Conservation (phyloP, 164 flowering plant species). For the Tetrastigma voinierianum region DNA sequence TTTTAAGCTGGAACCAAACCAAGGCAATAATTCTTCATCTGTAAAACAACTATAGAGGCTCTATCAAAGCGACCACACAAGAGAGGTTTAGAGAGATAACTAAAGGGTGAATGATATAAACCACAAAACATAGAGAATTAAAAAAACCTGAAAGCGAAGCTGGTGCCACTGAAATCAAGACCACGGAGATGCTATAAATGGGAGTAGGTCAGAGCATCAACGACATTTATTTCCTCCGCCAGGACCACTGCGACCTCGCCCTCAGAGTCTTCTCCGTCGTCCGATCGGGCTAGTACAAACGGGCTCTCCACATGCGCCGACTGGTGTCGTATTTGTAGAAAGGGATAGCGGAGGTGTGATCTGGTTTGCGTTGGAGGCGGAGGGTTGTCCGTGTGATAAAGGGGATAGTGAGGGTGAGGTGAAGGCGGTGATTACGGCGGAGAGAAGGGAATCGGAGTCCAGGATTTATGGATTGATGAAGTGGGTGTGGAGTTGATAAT, state of each 20-base stretch:
- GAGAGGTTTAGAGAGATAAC: no score
- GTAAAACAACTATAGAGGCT: no score
- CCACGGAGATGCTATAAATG: no score
- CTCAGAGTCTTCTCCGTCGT: conserved; percentile 51
- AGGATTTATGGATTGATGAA: conserved; percentile 63
- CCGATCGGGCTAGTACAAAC: conserved; percentile 49
- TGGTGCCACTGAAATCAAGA: no score
- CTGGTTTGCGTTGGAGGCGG: conserved; percentile 48
- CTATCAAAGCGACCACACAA: no score
- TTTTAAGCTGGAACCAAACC: no score
- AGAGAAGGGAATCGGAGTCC: conserved; percentile 51
- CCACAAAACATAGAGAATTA: no score
- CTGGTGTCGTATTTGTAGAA: conserved; percentile 47
- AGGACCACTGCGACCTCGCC: conserved; percentile 62
- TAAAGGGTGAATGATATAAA: no score
- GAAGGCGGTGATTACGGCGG: conserved; percentile 52
- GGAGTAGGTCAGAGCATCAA: no score
- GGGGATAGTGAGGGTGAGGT: conserved; percentile 53
- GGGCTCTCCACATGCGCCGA: conserved; percentile 51
- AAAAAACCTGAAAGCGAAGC: no score
- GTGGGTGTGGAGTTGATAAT: conserved; percentile 53
- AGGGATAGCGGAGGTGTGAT: conserved; percentile 50
- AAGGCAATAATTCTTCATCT: no score
- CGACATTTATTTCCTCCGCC: conserved; percentile 46
- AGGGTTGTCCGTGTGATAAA: conserved; percentile 29